These are phyloP conservation scores for Phoma herbarum DNA, from an alignment of 2,329 filamentous ascomycete species.

Conservation along the genomic window DNA sequence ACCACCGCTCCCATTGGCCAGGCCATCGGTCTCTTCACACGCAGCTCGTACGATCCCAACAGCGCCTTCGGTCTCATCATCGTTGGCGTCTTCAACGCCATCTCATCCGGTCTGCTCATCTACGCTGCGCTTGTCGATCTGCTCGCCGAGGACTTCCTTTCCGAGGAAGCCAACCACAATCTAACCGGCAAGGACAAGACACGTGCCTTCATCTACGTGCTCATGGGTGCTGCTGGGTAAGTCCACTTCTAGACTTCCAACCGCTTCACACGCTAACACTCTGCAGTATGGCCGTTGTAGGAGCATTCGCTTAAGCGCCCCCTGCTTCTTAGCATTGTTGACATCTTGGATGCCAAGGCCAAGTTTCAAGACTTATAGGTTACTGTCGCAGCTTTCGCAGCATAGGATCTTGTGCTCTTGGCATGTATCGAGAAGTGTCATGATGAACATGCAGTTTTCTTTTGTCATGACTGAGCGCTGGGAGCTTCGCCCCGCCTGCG, in stretches of 20 bases:
- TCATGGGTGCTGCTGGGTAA: conserved; percentile 46
- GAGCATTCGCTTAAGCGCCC: conserved; percentile 46
- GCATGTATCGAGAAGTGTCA: background rate
- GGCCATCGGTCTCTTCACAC: conserved; percentile 67
- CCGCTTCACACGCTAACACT: conserved; percentile 13
- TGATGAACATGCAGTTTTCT: background rate
- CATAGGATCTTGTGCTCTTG: background rate
- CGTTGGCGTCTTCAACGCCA: conserved; percentile 71
- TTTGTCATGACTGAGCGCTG: background rate
- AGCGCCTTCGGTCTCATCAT: conserved; percentile 71
- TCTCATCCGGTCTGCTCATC: conserved; percentile 69
- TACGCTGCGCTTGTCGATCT: conserved; percentile 71
- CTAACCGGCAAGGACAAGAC: conserved; percentile 64
- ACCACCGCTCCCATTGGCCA: conserved; percentile 71
- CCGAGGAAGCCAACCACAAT: conserved; percentile 54
- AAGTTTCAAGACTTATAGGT: conserved; percentile 3
- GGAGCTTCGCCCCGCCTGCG: background rate
- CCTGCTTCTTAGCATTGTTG: background rate
- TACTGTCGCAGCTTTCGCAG: background rate
- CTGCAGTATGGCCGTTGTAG: conserved; percentile 47
- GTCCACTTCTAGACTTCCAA: conserved; percentile 31
- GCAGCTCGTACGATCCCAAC: conserved; percentile 68
- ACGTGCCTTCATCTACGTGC: conserved; percentile 58
- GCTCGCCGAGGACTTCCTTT: conserved; percentile 71
- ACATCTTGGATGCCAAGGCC: background rate